Evolutionary conservation across 1,139 yeast species (phyloP), one percentile per base, ranked within the genome.

Genomic region (Spathaspora sp.): DNA sequence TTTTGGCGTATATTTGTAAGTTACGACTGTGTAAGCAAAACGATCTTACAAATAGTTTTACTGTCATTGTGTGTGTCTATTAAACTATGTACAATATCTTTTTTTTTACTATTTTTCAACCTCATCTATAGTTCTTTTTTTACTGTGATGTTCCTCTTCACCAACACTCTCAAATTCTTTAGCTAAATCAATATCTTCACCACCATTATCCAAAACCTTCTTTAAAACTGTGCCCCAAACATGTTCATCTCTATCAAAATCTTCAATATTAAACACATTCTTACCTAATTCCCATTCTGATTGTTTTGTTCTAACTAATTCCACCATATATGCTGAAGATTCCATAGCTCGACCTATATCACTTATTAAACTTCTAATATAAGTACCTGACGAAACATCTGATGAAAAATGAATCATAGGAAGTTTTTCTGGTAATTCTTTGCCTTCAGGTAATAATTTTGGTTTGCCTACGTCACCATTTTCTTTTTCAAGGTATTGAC

Each of bases 311-410:
- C 99, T 78, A 7, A 82, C 78, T 47, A 95, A 77, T 53, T 83
- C 84, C 8, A 87, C 96, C 97, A 95, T 91, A 59, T 89, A 91
- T 0, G 96, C 90, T 15, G 90, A 82, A 0, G 91, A 81, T 15
- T 85, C 85, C 60, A 91, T 68, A 0, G 93, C 86, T 51, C 88
- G 78, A 1, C 97, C 98, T 43, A 89, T 76, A 59, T 95, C 99
- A 64, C 96, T 89, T 42, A 93, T 76, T 47, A 95, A 70, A 13
- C 97, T 87, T 54, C 99, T 78, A 43, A 95, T 91, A 58, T 95
- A 95, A 0, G 99, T 93, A 1, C 99, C 99, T 0, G 98, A 89
- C 1, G 97, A 87, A 0, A 93, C 99, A 41, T 81, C 80, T 10
- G 95, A 81, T 10, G 78, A 77, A 54, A 93, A 79, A 56, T 86